A percentile compares a stretch with the other conserved stretches of the same genome.
Evolutionary conservation across 176 grass and related monocot genomes (phyloP).

Genomic region (Musa acuminata): DNA sequence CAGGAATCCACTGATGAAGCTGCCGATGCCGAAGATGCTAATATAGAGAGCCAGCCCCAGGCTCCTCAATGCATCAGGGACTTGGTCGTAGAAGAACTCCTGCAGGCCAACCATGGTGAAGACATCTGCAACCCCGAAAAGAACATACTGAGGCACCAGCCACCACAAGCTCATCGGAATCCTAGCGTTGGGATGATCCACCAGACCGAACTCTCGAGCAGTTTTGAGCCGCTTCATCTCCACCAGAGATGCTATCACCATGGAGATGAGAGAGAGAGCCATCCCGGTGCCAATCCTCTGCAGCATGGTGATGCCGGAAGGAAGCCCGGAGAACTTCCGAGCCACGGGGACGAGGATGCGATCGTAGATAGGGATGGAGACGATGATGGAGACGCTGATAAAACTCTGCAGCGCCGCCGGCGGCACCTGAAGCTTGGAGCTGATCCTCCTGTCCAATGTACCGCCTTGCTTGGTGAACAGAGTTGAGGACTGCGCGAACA

Average conservation of each 20-base stretch:
- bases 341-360: conserved; percentile 35
- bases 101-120: conserved; percentile 48
- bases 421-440: conserved; percentile 19
- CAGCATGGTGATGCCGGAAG: conserved; percentile 41
- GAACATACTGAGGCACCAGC: conserved; percentile 47
- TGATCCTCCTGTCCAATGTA: conserved; percentile 11
- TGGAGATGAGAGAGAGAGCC: conserved; percentile 2
- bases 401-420: conserved; percentile 42
- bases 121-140: conserved; percentile 30
- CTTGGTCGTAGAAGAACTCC: conserved; percentile 66
- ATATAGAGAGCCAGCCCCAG: conserved; percentile 43
- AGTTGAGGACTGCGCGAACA: background rate
- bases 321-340: conserved; percentile 1
- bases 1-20: conserved; percentile 48
- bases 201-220: conserved; percentile 21
- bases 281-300: conserved; percentile 48
- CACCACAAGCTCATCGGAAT: conserved; percentile 62
- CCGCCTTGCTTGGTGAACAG: background rate
- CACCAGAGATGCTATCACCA: conserved; percentile 30
- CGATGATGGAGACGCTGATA: conserved; percentile 15
- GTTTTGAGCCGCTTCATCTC: conserved; percentile 37
- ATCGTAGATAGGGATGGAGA: conserved; percentile 35
- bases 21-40: conserved; percentile 45
- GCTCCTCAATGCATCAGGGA: conserved; percentile 41
- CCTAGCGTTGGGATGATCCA: background rate